Evolutionary conservation across 2,329 filamentous ascomycete genomes (phyloP), one percentile per base, ranked within the genome.

Genomic region (Emergomyces pasteurianus): DNA sequence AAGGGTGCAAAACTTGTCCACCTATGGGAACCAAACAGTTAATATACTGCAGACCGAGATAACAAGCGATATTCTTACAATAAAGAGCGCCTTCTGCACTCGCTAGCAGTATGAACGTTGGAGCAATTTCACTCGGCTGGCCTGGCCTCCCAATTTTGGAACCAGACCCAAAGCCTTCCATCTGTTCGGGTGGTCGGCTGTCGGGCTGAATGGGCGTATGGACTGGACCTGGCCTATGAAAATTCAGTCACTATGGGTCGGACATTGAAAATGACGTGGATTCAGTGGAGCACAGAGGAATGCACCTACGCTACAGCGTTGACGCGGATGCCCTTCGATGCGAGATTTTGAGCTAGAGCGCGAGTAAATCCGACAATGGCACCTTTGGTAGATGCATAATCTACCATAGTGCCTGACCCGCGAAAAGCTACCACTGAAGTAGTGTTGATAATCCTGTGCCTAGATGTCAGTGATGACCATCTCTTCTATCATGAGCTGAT

Each of bases 361-460:
- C 78, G 73, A 0, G 82, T 84, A 64, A 85, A 84, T 0, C 78
- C 78, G 2, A 78, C 75, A 60, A 85, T 83, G 28, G 82, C 81
- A 7, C 81, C 82, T 66, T 86, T 85, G 6, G 81, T 84, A 10
- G 81, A 72, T 2, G 79, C 74, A 65, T 84, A 85, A 67, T 85
- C 83, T 1, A 84, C 66, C 73, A 83, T 78, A 21, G 68, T 62
- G 0, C 70, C 63, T 2, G 79, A 81, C 1, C 82, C 81, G 60
- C 80, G 75, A 70, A 83, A 84, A 1, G 79, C 77, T n/a, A 79
- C 78, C 0, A 80, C 75, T 0, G 80, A 83, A 0, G 80, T 78
- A 1, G 78, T 79, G 70, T 84, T 85, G 70, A 84, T 81, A 65
- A 85, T 84, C 2, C 77, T 79, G 47, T n/a, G 26, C 10, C 18